Evolutionary conservation across 106 monocot species (phyloP), one percentile per base, ranked within the genome.

Genomic region (Allium sativum): DNA sequence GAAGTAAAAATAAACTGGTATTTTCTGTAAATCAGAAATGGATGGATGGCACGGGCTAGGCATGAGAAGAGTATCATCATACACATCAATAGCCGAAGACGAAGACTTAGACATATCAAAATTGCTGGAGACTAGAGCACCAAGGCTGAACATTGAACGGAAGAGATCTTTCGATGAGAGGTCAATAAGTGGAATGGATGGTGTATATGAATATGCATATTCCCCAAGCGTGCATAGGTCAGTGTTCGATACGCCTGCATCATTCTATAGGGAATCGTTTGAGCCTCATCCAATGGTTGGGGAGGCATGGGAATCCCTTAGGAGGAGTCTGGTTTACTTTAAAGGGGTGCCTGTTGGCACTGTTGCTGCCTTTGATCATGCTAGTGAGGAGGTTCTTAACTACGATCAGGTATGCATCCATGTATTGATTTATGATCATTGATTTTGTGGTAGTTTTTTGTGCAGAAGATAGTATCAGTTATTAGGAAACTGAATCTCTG

Each of bases 131-230:
- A 31, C 31, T 31, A 81, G 73, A 73, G 81, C 12, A 52, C 50
- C 79, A 17, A 78, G 58, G 67, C 57, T 84, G 51, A 84, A 77
- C 48, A 82, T 83, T 8, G 94, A 95, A 76, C 58, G 86, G 74
- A 66, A 90, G 73, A 78, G 84, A 20, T 95, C 94, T 16, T 90
- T 95, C 42, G 94, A 95, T 45, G 94, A 95, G 74, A 65, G 83
- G 61, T 95, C 94, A 0, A 7, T 90, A 22, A 86, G 84, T 58
- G 90, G 89, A 66, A 76, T 85, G 44, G 68, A 78, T 1, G 86
- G 87, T 31, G 65, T 54, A 21, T 76, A 55, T 10, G 91, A 83
- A 12, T 78, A 68, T 68, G 42, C 81, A 68, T 70, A 78, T 53
- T 86, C 91, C 0, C 87, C 83, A 1, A 64, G 59, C 0, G 31